phyloP scores from a whole-genome alignment of 345 rosid genomes.

The Pistacia vera region DNA sequence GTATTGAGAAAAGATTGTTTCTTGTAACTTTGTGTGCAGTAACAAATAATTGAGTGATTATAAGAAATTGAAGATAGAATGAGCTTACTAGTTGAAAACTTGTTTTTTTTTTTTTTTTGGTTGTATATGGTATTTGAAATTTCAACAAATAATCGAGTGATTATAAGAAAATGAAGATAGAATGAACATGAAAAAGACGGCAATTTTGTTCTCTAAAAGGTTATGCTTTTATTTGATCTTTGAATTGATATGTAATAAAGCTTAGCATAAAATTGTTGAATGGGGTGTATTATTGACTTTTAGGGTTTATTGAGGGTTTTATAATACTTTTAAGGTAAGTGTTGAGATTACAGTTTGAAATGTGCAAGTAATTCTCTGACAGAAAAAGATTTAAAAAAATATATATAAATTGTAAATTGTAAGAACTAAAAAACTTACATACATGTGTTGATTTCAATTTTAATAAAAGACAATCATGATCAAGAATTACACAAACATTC shows the following conservation, averaged over 20 bases:
- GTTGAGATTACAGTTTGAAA: neutral
- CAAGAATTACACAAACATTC: constrained; percentile 23
- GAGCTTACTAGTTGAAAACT: constrained; percentile 27
- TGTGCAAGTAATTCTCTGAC: neutral
- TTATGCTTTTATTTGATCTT: neutral
- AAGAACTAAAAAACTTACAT: constrained; percentile 5
- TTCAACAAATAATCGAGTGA: neutral
- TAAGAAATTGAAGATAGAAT: constrained; percentile 35
- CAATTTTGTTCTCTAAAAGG: neutral
- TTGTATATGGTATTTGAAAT: constrained; percentile 8
- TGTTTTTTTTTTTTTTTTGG: neutral
- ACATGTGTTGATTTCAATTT: constrained; percentile 4
- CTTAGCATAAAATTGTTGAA: neutral
- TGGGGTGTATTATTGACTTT: no score
- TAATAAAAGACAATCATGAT: neutral
- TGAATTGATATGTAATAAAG: neutral
- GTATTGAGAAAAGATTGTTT: constrained; percentile 43
- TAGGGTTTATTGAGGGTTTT: no score
- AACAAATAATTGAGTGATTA: constrained; percentile 63
- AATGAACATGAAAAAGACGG: neutral
- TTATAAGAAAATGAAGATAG: no score
- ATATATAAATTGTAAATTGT: neutral
- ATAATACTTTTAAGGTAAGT: no score
- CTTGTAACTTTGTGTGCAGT: constrained; percentile 77
- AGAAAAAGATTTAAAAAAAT: neutral